Evolutionary conservation across 176 grass and related monocot genomes (phyloP), one percentile per base, ranked within the genome.

Genomic region (maize (Zea mays)): DNA sequence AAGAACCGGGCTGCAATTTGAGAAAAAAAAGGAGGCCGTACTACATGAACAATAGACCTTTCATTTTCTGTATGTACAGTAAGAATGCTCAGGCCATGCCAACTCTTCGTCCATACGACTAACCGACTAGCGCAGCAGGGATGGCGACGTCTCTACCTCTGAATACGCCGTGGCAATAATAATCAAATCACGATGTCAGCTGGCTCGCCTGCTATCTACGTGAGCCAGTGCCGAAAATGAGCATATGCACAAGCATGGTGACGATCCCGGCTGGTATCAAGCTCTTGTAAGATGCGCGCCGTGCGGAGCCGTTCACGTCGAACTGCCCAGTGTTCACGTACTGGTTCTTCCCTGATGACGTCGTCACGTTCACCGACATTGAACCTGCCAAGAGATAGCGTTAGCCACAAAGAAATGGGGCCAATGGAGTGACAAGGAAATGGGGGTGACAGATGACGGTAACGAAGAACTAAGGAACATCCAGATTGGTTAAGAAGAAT

Each of bases 301-400:
- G 76, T 38, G 64, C 34, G 8, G 91, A 90, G 3, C 59, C 74
- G 34, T 76, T 92, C 2, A 90, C 83, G 16, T 85, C 91, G 13
- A 87, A 74, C 80, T 98, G 95, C 13, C 83, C 87, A 0, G 87
- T 69, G 35, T 92, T 98, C 50, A 94, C 72, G 69, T 78, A 98
- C 78, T 88, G 81, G 59, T 92, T 98, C 82, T 90, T 94, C 75
- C 89, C 85, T 14, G 92, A 97, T 5, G 90, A 90, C 12, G 90
- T 90, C 3, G 89, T 86, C 4, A 98, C 95, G 17, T 98, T 94
- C 9, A 98, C 95, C 2, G 91, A 86, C 67, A 83, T 64, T 2
- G 91, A 92, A 75, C 95, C 95, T 98, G 83, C 3, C 49, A 75
- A 60, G 56, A 58, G 55, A 34, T 10, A 3, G 38, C 7, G 55